A percentile compares a stretch with the other conserved stretches of the same genome.
These are phyloP conservation scores for Castanea mollissima DNA, from an alignment of 306 rosid species.

Conservation along the genomic window DNA sequence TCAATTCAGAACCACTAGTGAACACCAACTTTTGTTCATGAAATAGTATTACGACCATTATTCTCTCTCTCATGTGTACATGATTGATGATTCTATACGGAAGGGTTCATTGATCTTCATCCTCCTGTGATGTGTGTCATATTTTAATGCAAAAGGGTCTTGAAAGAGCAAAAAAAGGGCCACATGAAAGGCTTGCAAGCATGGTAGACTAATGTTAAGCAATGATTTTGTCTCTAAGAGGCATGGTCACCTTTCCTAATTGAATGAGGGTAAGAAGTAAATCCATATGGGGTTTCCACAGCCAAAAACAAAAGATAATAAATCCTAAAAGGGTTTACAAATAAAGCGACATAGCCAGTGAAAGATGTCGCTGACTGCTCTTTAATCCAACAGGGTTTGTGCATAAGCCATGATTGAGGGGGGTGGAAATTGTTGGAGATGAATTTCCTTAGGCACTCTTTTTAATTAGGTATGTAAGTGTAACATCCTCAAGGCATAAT, in stretches of 20 bases:
- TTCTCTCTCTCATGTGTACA: not conserved
- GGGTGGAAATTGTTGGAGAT: conserved; percentile 15
- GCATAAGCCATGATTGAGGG: conserved; percentile 21
- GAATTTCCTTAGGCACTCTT: conserved; percentile 9
- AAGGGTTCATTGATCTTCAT: conserved; percentile 10
- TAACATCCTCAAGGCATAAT: conserved; percentile 36
- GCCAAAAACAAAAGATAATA: not conserved
- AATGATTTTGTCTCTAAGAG: conserved; percentile 55
- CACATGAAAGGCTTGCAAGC: conserved; percentile 29
- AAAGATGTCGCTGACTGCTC: conserved; percentile 14
- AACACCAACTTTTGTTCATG: not conserved
- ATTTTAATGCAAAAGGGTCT: conserved; percentile 21
- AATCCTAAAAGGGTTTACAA: not conserved
- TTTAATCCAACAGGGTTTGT: conserved; percentile 4
- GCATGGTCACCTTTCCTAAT: conserved; percentile 36
- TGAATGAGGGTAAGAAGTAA: not conserved
- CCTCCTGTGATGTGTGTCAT: not conserved
- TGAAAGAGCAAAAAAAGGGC: conserved; percentile 17
- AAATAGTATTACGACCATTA: not conserved
- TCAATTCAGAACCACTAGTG: conserved; percentile 11
- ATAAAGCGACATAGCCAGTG: conserved; percentile 20
- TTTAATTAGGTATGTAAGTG: not conserved
- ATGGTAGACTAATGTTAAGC: conserved; percentile 38
- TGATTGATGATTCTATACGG: not conserved
- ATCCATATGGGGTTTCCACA: not conserved